Base-by-base conservation (phyloP, 2,329 filamentous ascomycete species). In the Hymenoscyphus fraxineus region DNA sequence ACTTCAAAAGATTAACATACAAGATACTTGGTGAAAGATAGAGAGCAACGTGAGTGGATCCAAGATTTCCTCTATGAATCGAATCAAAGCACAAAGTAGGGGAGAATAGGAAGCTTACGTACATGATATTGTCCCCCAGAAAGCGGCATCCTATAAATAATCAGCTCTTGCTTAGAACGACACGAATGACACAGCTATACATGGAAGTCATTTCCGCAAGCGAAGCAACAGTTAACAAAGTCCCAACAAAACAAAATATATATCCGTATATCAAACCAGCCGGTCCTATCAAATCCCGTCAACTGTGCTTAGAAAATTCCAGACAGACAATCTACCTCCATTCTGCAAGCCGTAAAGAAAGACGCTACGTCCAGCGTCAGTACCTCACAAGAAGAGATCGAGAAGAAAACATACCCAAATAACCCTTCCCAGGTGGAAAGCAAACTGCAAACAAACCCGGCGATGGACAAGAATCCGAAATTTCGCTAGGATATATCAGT, bases 171-270 rank as follows among this genome's bases (percentile, higher is more conserved):
- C 3, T n/a, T 12, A 16, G 3, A 22, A 19, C 7, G n/a, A 38
- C 39, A 0, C 10, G 7, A 31, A 40, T 16, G 6, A 35, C 35
- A 35, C 65, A 56, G 32, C 32, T 9, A 35, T 64, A 70, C 70
- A 72, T 69, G 41, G 70, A 71, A 10, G 68, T 67, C 66, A 70
- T 65, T 40, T 70, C 68, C 7, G 67, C 68, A 22, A 70, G 44
- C 2, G 67, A 69, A n/a, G 65, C 58, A n/a, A 66, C 62, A 5
- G 61, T 61, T 27, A 66, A 61, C 12, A 66, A 19, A 44, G 65
- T 65, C 9, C 68, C 68, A 39, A 66, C 44, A 57, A 65, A 65
- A n/a, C 58, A 63, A 19, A 69, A 60, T 16, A 70, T 61, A 27
- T 64, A 67, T n/a, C 67, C 66, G 54, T 68, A 70, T 2, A 70